phyloP scores from a whole-genome alignment of 345 rosid genomes.

The Eucalyptus tenuipes region DNA sequence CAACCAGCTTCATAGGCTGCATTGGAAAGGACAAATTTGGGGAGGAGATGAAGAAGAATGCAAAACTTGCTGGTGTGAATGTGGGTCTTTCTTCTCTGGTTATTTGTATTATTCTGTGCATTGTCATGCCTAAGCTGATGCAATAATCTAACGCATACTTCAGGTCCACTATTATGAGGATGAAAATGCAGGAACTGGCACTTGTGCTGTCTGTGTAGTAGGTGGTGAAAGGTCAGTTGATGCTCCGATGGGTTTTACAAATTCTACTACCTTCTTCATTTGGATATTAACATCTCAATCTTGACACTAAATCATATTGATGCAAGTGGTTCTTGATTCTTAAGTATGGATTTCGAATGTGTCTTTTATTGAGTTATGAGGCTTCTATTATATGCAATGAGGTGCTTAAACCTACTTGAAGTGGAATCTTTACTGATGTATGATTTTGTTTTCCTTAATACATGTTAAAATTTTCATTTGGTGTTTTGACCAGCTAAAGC shows the following conservation, averaged over 20 bases:
- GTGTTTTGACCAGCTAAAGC: not conserved
- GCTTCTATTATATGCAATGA: not conserved
- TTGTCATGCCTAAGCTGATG: not conserved
- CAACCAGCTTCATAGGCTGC: constrained; percentile 84
- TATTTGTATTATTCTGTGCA: not conserved
- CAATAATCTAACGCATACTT: not conserved
- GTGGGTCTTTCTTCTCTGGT: constrained; percentile 15
- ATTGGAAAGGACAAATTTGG: constrained; percentile 95
- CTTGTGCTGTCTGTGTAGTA: constrained; percentile 89
- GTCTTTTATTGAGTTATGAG: not conserved
- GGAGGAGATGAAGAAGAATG: constrained; percentile 87
- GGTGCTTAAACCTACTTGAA: not conserved
- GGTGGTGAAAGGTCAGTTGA: constrained; percentile 87
- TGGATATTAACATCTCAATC: not conserved
- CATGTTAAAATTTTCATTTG: not conserved
- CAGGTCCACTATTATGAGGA: constrained; percentile 87
- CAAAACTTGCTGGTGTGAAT: constrained; percentile 66
- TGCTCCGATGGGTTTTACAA: not conserved
- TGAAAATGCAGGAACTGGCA: constrained; percentile 72
- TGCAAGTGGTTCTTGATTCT: not conserved
- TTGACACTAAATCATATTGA: not conserved
- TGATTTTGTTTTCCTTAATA: not conserved
- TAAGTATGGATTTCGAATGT: not conserved
- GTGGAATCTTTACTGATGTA: not conserved
- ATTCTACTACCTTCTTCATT: not conserved